Evolutionary conservation across 2,329 filamentous ascomycete genomes (phyloP).

Genomic region (Lachnellula willkommii): DNA sequence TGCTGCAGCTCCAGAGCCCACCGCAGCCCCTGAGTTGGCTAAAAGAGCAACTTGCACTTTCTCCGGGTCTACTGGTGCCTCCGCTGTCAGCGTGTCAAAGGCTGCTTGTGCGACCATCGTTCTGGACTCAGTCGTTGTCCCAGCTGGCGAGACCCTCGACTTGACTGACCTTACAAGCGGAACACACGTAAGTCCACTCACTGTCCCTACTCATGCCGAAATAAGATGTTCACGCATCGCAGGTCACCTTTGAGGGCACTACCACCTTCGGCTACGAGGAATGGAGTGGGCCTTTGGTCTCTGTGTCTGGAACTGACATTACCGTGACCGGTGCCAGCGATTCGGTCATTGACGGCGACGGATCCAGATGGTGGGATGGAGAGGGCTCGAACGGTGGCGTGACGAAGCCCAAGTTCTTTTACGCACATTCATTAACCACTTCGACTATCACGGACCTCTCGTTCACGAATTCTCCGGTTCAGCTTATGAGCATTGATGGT

Average conservation of each 20-base stretch:
- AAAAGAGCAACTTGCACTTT: conserved; percentile 46
- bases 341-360: conserved; percentile 49
- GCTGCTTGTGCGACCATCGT: conserved; percentile 49
- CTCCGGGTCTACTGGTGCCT: conserved; percentile 37
- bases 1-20: conserved; percentile 18
- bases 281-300: conserved; percentile 60
- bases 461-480: conserved; percentile 51
- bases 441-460: conserved; percentile 46
- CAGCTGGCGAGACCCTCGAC: conserved; percentile 54
- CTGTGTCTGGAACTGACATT: conserved; percentile 18
- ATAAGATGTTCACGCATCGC: conserved; percentile 13
- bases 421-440: conserved; percentile 44
- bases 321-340: conserved; percentile 18
- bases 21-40: conserved; percentile 22
- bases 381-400: conserved; percentile 53
- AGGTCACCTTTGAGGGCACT: conserved; percentile 56
- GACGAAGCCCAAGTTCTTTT: conserved; percentile 62
- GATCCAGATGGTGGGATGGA: conserved; percentile 42
- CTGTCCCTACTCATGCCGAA: background rate
- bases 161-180: conserved; percentile 47
- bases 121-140: conserved; percentile 49
- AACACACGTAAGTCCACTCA: conserved; percentile 32
- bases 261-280: conserved; percentile 65
- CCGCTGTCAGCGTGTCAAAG: conserved; percentile 44
- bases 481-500: conserved; percentile 44